These are phyloP conservation scores for Sporothrix protearum DNA, from an alignment of 2,329 filamentous ascomycete genomes.

Conservation along the genomic window DNA sequence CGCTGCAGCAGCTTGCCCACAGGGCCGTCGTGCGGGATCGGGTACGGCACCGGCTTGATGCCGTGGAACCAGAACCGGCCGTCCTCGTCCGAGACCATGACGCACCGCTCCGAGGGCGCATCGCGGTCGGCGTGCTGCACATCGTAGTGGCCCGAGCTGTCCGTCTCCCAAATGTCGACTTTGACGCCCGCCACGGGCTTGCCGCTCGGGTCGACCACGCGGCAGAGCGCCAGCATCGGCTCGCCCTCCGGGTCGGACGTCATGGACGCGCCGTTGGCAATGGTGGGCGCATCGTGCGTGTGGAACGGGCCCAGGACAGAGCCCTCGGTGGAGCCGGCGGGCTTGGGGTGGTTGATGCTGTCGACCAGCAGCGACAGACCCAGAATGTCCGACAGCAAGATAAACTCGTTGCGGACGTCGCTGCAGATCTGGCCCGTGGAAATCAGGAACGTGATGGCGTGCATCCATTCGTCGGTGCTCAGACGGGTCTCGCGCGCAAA, in stretches of 20 bases:
- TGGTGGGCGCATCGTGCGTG: constrained; percentile 66
- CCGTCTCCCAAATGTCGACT: constrained; percentile 83
- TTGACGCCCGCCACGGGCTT: constrained; percentile 62
- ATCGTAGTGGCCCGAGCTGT: constrained; percentile 76
- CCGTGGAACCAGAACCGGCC: constrained; percentile 82
- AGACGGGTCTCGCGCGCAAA: constrained; percentile 76
- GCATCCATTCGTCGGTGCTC: constrained; percentile 75
- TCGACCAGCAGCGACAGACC: constrained; percentile 78
- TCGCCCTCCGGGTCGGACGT: constrained; percentile 66
- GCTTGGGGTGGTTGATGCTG: constrained; percentile 79
- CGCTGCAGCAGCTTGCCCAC: constrained; percentile 67
- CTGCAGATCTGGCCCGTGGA: constrained; percentile 68
- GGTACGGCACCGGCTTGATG: constrained; percentile 80
- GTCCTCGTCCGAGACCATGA: constrained; percentile 60
- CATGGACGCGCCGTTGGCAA: constrained; percentile 58
- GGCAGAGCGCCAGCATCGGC: constrained; percentile 70
- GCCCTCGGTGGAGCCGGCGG: constrained; percentile 65
- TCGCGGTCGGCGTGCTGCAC: constrained; percentile 67
- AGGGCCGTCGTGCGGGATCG: constrained; percentile 79
- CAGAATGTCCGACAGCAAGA: constrained; percentile 74
- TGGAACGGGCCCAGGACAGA: constrained; percentile 81
- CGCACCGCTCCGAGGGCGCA: constrained; percentile 67
- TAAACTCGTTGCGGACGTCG: constrained; percentile 76
- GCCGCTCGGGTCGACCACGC: constrained; percentile 61
- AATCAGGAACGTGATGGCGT: constrained; percentile 67